phyloP scores from a whole-genome alignment of 768 basidiomycete genomes.

The Agrocybe chaxingu region DNA sequence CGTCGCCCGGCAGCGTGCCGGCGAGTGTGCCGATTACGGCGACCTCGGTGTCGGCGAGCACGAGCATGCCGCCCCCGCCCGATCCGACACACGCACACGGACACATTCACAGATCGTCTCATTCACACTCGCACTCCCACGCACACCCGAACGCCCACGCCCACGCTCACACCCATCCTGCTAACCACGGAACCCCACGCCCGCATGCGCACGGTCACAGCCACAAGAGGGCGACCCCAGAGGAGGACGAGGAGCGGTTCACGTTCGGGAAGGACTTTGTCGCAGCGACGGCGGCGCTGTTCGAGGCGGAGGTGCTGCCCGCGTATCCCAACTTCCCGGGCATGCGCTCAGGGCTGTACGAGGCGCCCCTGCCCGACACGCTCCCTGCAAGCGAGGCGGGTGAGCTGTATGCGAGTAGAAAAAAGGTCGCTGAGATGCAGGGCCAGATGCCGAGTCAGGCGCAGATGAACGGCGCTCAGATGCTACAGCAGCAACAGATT shows the following conservation, averaged over 20 bases:
- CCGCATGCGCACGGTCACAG: not conserved
- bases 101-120: no score
- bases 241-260: conserved; percentile 33
- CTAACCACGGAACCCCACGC: not conserved
- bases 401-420: conserved; percentile 20
- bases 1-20: not conserved
- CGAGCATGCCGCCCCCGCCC: no score
- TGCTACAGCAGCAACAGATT: not conserved
- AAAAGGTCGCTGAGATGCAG: not conserved
- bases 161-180: not conserved
- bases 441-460: no score
- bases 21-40: not conserved
- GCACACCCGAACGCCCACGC: not conserved
- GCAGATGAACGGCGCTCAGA: not conserved
- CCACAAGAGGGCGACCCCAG: conserved; percentile 12
- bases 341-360: conserved; percentile 13
- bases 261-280: conserved; percentile 33
- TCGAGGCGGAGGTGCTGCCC: conserved; percentile 30
- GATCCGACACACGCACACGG: no score
- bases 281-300: conserved; percentile 29
- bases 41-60: no score
- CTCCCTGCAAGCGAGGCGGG: conserved; percentile 16
- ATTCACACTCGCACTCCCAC: not conserved
- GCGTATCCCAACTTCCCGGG: conserved; percentile 29
- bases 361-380: conserved; percentile 2